A percentile compares a stretch with the other conserved stretches of the same genome.
phyloP scores from a whole-genome alignment of 1,139 yeast genomes.

The Arxiozyma telluris region DNA sequence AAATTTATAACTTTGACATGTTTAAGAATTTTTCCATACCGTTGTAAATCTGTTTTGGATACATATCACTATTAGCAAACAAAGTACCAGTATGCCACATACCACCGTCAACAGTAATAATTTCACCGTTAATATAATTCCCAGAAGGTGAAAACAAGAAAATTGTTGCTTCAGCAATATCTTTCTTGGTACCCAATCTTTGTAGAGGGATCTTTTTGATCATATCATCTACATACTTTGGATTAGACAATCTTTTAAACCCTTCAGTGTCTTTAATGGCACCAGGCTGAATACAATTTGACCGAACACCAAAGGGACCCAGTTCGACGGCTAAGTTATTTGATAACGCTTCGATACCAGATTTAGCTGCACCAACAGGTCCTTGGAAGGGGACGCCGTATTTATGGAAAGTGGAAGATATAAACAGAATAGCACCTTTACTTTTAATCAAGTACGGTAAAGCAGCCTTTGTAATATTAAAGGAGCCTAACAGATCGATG shows the following conservation, averaged over 20 bases:
- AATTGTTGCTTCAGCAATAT: slow-evolving; percentile 84
- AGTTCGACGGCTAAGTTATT: slow-evolving; percentile 78
- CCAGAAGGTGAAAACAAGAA: slow-evolving; percentile 80
- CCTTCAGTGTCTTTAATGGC: slow-evolving; percentile 80
- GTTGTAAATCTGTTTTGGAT: slow-evolving; percentile 34
- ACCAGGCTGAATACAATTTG: slow-evolving; percentile 84
- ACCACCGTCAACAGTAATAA: slow-evolving; percentile 83
- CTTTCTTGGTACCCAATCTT: slow-evolving; percentile 62
- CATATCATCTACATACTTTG: slow-evolving; percentile 35
- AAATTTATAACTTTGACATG: slow-evolving; percentile 20
- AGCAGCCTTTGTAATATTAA: slow-evolving; percentile 77
- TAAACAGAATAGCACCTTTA: slow-evolving; percentile 67
- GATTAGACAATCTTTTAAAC: slow-evolving; percentile 45
- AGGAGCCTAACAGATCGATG: slow-evolving; percentile 79
- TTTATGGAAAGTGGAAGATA: slow-evolving; percentile 81
- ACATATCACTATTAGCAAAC: slow-evolving; percentile 29
- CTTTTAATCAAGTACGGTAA: slow-evolving; percentile 53
- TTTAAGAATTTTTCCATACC: slow-evolving; percentile 12
- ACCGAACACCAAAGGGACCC: slow-evolving; percentile 77
- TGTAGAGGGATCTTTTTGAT: slow-evolving; percentile 58
- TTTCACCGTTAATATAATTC: slow-evolving; percentile 65
- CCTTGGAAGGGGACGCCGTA: slow-evolving; percentile 78
- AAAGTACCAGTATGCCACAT: slow-evolving; percentile 69
- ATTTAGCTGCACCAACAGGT: slow-evolving; percentile 90
- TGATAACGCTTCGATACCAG: slow-evolving; percentile 82